Conservation (phyloP, 352 stramenopile genomes). For the Phytophthora megakarya region DNA sequence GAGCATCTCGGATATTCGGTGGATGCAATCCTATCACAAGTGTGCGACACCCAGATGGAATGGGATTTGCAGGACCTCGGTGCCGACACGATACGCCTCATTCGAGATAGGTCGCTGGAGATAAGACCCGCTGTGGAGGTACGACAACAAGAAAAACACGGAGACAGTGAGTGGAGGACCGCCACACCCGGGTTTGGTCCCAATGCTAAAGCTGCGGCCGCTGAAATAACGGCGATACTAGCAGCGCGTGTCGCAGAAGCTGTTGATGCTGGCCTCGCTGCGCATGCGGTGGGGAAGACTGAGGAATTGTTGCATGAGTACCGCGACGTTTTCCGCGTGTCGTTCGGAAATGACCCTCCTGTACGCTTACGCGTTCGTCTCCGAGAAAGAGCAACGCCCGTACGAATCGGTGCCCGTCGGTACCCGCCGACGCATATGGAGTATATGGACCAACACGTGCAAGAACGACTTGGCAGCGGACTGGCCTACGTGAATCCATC, state of each 20-base stretch:
- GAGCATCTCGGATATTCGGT: neutral
- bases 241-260: neutral
- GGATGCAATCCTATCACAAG: too few relatives aligned
- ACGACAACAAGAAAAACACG: too few relatives aligned
- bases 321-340: slow-evolving; percentile 6
- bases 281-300: neutral
- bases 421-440: slow-evolving; percentile 5
- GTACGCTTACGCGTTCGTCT: neutral
- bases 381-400: neutral
- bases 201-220: neutral
- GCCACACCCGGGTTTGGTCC: neutral
- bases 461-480: neutral
- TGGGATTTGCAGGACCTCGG: slow-evolving; percentile 14
- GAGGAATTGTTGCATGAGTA: neutral
- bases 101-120: neutral
- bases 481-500: neutral
- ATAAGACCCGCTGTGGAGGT: neutral
- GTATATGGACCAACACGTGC: slow-evolving; percentile 5
- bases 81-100: neutral
- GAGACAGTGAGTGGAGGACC: neutral
- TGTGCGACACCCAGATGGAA: neutral
- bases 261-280: neutral
- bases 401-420: neutral
- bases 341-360: neutral
- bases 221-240: neutral